phyloP scores from a whole-genome alignment of 768 basidiomycete genomes.

The Kondoa subrosea region DNA sequence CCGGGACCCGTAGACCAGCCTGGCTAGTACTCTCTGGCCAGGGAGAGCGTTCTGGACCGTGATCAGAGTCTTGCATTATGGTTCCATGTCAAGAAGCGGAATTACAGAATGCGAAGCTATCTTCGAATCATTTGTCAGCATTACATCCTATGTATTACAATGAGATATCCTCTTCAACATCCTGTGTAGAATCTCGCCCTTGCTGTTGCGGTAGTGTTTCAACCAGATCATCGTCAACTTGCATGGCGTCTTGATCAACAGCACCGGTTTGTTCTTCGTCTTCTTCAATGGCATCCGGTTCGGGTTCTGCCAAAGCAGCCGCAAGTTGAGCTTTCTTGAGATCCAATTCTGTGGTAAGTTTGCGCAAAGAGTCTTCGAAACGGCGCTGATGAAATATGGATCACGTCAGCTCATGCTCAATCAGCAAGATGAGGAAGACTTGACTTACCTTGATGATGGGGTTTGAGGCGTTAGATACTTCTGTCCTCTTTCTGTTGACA shows the following conservation, averaged over 20 bases:
- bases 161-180: neutral
- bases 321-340: conserved; percentile 51
- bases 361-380: conserved; percentile 80
- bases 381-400: conserved; percentile 48
- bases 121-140: too few relatives aligned
- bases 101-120: too few relatives aligned
- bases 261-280: conserved; percentile 5
- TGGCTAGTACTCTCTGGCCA: too few relatives aligned
- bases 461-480: conserved; percentile 67
- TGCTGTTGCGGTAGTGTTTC: neutral
- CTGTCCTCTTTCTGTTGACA: conserved; percentile 63
- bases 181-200: too few relatives aligned
- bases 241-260: neutral
- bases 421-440: neutral
- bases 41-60: too few relatives aligned
- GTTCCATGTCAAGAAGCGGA: too few relatives aligned
- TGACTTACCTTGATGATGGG: conserved; percentile 59
- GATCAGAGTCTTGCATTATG: too few relatives aligned
- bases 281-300: conserved; percentile 8
- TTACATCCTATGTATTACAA: too few relatives aligned
- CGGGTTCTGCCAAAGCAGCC: conserved; percentile 15
- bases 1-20: too few relatives aligned
- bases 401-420: neutral
- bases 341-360: conserved; percentile 68
- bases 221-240: neutral